These are phyloP conservation scores for Volvox reticuliferus DNA, from an alignment of 139 green algal species.

Conservation along the genomic window DNA sequence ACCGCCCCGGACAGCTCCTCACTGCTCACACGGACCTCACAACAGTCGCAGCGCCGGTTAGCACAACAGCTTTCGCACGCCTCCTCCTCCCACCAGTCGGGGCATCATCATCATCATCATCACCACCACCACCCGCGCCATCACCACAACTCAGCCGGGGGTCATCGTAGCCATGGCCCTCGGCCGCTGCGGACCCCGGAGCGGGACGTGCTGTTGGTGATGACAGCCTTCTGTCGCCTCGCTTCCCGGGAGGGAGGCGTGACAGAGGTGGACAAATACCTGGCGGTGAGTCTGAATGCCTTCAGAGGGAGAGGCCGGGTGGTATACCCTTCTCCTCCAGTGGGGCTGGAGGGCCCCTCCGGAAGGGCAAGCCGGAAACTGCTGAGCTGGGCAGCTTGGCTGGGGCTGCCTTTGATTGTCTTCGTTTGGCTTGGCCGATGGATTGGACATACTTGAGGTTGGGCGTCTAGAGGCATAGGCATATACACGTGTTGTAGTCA, in stretches of 20 bases:
- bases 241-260: slow-evolving; percentile 67
- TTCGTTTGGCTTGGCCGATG: too few relatives aligned
- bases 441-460: too few relatives aligned
- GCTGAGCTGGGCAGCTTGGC: too few relatives aligned
- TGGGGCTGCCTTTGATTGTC: too few relatives aligned
- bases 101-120: slow-evolving; percentile 6
- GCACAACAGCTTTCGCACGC: background rate
- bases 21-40: background rate
- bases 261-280: slow-evolving; percentile 74
- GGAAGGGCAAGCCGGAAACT: too few relatives aligned
- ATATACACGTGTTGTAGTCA: too few relatives aligned
- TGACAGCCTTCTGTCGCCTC: slow-evolving; percentile 93
- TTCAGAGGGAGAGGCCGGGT: background rate
- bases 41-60: background rate
- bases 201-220: slow-evolving; percentile 86
- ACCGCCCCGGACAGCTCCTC: background rate
- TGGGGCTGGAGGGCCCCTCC: too few relatives aligned
- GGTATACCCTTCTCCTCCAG: too few relatives aligned
- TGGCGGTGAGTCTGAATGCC: slow-evolving; percentile 54
- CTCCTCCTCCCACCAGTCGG: background rate
- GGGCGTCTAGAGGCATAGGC: too few relatives aligned
- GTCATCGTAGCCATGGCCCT: background rate
- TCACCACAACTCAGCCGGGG: background rate
- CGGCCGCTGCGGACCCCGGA: slow-evolving; percentile 39
- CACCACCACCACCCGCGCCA: background rate